Evolutionary conservation across 257 asterid genomes (phyloP).

Genomic region (Solanum arcanum): DNA sequence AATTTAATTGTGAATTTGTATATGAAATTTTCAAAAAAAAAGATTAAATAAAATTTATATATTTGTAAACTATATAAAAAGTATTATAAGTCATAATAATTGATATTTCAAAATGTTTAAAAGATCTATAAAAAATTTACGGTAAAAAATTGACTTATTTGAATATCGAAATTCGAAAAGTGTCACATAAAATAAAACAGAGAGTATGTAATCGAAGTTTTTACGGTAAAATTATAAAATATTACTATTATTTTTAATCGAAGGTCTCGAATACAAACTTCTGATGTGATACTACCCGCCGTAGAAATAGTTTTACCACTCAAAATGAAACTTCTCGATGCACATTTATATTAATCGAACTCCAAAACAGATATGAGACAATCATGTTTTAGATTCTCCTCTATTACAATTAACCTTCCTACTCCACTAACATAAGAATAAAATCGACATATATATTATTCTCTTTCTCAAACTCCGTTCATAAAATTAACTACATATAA

Average conservation of each 20-base stretch:
- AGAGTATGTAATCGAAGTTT: too few species aligned
- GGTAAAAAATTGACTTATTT: too few species aligned
- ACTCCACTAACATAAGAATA: rapidly evolving
- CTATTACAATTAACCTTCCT: neutral
- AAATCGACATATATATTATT: neutral
- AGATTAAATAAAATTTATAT: too few species aligned
- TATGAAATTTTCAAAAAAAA: too few species aligned
- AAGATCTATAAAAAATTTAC: too few species aligned
- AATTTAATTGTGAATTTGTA: too few species aligned
- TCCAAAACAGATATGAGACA: rapidly evolving
- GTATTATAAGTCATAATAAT: too few species aligned
- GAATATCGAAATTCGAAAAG: too few species aligned
- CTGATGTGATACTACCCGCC: rapidly evolving
- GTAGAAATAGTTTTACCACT: neutral
- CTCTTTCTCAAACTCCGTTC: neutral
- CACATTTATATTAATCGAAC: neutral
- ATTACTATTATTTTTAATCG: neutral
- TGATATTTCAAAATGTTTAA: too few species aligned
- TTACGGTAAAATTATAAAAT: rapidly evolving
- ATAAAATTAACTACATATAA: neutral
- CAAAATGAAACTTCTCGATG: rapidly evolving
- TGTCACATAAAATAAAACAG: too few species aligned
- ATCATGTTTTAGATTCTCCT: neutral
- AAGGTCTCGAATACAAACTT: rapidly evolving
- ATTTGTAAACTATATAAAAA: too few species aligned